Evolutionary conservation across 2,329 filamentous ascomycete genomes (phyloP), one percentile per base, ranked within the genome.

Genomic region (Ascochyta pisi): DNA sequence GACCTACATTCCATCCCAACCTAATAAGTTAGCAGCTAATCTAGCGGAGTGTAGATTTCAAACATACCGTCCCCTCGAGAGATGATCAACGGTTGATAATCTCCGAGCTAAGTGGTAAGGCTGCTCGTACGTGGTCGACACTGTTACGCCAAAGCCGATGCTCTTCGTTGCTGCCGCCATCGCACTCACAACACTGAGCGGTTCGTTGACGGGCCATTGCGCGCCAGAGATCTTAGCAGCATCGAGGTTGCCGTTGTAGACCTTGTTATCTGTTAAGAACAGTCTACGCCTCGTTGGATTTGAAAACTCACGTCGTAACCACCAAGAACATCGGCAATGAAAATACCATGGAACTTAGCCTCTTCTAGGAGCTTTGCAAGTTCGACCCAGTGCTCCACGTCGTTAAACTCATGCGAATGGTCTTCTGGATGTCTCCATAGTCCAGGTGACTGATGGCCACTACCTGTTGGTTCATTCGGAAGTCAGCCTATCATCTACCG

Each of bases 131-230:
- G 86, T 89, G 0, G 87, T 89, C 1, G 84, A 83, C 0, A 87
- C 82, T 0, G 88, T 90, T 1, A 90, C 84, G 0, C 87, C 87
- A 57, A 90, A 90, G 0, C 85, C 85, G n/a, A 91, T 82, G 54
- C 80, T 88, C 60, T 84, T 82, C 0, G 88, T 90, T 0, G 79
- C 87, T 1, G 87, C 86, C 0, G 87, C 87, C 86, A 90, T 88
- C 2, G 87, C 86, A 2, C 86, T 81, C 0, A 90, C 79, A 2
- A 86, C 81, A 1, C 83, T 81, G 1, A 90, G 67, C 0, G 87
- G 87, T 68, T 90, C 87, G 57, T 88, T 89, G n/a, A 89, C 85
- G 0, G 88, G 88, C 82, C 86, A 90, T 71, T 90, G 88, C 0
- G 87, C 85, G 1, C 86, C 88, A 0, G 85, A 84, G 0, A 80